Conservation (phyloP, 306 rosid genomes). For the Fagus sylvatica region DNA sequence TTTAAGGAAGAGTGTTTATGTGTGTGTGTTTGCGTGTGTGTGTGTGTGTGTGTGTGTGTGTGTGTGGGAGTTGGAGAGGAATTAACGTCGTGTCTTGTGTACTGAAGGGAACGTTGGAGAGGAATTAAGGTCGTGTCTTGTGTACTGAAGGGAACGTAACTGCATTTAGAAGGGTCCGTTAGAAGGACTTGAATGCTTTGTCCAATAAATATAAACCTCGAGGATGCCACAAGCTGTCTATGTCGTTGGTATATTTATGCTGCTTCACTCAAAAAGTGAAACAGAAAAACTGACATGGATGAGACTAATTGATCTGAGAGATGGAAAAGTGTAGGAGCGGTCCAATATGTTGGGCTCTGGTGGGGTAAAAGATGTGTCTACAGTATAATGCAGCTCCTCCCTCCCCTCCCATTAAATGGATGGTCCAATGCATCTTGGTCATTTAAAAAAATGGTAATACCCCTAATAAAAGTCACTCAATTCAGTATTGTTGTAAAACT, state of each 20-base stretch:
- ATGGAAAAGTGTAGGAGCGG: not conserved
- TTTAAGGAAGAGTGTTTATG: conserved; percentile 3
- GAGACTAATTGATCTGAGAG: not conserved
- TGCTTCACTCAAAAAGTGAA: not conserved
- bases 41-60: conserved; percentile 1
- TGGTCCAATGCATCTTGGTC: too few species aligned
- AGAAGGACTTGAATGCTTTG: conserved; percentile 35
- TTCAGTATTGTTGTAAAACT: too few species aligned
- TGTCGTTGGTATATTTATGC: not conserved
- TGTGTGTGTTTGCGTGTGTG: not conserved
- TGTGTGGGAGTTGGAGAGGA: not conserved
- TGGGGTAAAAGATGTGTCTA: too few species aligned
- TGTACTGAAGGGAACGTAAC: conserved; percentile 2
- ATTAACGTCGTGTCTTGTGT: conserved; percentile 14
- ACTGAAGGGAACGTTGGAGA: not conserved
- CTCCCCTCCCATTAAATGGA: too few species aligned
- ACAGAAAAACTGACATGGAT: conserved; percentile 8
- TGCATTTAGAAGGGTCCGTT: conserved; percentile 24
- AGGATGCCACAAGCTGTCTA: not conserved
- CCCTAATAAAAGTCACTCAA: too few species aligned
- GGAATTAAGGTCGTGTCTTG: conserved; percentile 5
- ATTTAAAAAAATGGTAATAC: too few species aligned
- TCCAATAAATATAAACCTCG: conserved; percentile 18
- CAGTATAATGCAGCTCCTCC: too few species aligned
- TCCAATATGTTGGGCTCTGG: too few species aligned